A percentile compares a stretch with the other conserved stretches of the same genome.
phyloP scores from a whole-genome alignment of 2,329 filamentous ascomycete genomes.

The Aspergillus nomiae region DNA sequence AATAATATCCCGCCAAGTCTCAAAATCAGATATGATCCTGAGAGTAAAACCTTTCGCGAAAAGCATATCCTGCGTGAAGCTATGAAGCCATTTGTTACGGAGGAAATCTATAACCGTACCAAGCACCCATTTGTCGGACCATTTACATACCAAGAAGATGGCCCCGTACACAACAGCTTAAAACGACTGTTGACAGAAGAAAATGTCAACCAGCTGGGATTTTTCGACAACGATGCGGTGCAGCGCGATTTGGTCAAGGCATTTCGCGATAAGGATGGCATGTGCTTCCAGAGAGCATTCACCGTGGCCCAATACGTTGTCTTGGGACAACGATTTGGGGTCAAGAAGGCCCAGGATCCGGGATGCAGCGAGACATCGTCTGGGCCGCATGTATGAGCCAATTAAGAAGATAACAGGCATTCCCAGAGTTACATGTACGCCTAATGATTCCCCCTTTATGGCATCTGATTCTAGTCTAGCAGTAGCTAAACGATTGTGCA shows the following conservation, averaged over 20 bases:
- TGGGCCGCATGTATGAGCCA: not conserved
- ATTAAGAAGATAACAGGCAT: not conserved
- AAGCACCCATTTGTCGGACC: conserved; percentile 56
- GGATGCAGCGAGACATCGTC: not conserved
- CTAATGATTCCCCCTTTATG: not conserved
- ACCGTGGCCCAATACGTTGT: conserved; percentile 48
- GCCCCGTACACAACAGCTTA: conserved; percentile 44
- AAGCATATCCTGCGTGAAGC: conserved; percentile 10
- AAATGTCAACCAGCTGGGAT: conserved; percentile 43
- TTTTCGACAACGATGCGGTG: conserved; percentile 42
- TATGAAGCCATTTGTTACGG: conserved; percentile 8
- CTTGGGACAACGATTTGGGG: conserved; percentile 45
- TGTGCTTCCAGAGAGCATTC: conserved; percentile 41
- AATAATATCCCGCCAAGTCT: conserved; percentile 26
- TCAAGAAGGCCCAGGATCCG: conserved; percentile 26
- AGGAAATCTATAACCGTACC: conserved; percentile 23
- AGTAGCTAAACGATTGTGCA: not conserved
- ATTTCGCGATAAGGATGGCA: conserved; percentile 41
- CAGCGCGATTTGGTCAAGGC: conserved; percentile 38
- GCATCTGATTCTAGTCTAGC: not conserved
- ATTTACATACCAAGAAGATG: conserved; percentile 41
- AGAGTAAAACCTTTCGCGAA: not conserved
- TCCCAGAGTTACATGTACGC: not conserved
- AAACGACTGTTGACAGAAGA: conserved; percentile 36
- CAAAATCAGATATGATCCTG: conserved; percentile 17